Conservation (phyloP, 495 filamentous ascomycete species). For the Penicillium lagena region DNA sequence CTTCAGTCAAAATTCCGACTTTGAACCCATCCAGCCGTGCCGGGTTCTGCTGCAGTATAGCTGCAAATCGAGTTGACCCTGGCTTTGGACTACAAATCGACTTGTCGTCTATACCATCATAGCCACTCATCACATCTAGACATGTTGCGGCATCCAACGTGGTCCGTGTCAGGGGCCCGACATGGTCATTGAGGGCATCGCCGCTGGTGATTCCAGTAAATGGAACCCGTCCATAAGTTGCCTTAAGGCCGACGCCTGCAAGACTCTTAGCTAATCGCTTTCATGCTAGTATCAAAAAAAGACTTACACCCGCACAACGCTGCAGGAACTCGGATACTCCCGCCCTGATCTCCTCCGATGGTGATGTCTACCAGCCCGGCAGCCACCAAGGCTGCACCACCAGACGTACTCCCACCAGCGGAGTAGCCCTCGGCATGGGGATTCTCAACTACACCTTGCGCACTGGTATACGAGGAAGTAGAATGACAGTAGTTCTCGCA, state of each 20-base stretch:
- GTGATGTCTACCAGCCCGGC: conserved; percentile 45
- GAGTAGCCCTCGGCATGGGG: conserved; percentile 42
- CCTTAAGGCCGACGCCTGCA: conserved; percentile 38
- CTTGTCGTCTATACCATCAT: conserved; percentile 52
- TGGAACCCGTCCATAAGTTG: conserved; percentile 46
- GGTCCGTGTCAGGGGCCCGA: conserved; percentile 41
- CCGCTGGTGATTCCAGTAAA: conserved; percentile 41
- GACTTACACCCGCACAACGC: conserved; percentile 37
- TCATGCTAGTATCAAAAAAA: not conserved
- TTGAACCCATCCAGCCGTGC: conserved; percentile 40
- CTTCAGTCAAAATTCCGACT: conserved; percentile 47
- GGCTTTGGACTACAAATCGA: conserved; percentile 38
- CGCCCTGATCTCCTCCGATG: conserved; percentile 57
- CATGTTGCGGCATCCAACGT: conserved; percentile 44
- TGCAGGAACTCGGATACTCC: conserved; percentile 51
- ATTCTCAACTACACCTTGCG: conserved; percentile 46
- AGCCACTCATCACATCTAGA: conserved; percentile 47
- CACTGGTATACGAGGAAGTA: conserved; percentile 36
- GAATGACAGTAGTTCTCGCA: conserved; percentile 44
- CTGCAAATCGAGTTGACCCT: conserved; percentile 32
- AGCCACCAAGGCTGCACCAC: conserved; percentile 49
- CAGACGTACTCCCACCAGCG: conserved; percentile 51
- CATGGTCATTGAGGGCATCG: conserved; percentile 41
- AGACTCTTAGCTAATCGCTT: not conserved
- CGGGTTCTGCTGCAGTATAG: conserved; percentile 15